Conservation (phyloP, 345 rosid genomes). For the Hevea brasiliensis region DNA sequence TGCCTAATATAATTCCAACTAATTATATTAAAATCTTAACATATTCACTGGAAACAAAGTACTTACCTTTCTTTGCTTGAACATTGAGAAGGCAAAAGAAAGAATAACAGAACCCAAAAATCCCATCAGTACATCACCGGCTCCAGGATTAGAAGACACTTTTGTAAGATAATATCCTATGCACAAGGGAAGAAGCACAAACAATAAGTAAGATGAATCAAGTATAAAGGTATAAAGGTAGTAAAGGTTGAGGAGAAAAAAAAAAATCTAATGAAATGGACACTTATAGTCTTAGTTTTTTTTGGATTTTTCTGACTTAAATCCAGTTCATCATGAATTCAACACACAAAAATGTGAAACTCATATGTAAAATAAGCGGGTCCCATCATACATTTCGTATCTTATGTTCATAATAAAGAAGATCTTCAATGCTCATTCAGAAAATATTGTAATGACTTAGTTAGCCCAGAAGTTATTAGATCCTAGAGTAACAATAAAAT, state of each 20-base stretch:
- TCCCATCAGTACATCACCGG: constrained; percentile 94
- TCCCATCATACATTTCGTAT: no score
- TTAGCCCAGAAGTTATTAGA: not conserved
- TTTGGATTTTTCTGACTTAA: no score
- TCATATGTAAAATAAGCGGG: no score
- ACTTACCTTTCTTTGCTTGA: constrained; percentile 86
- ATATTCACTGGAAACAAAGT: not conserved
- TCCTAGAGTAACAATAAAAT: not conserved
- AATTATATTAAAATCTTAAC: not conserved
- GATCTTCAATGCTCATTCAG: not conserved
- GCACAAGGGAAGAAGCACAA: constrained; percentile 5
- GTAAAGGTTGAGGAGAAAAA: not conserved
- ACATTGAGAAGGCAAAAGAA: constrained; percentile 94
- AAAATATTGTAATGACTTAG: not conserved
- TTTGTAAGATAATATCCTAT: constrained; percentile 86
- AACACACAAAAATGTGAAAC: no score
- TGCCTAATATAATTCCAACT: not conserved
- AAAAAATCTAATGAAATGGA: not conserved
- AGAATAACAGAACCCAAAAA: constrained; percentile 93
- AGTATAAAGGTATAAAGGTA: not conserved
- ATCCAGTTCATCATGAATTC: no score
- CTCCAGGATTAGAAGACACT: constrained; percentile 77
- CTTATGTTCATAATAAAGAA: no score
- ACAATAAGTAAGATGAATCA: not conserved
- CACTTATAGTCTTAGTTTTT: not conserved